Conservation (phyloP, 2,329 filamentous ascomycete genomes). For the Rhinocladiella similis region DNA sequence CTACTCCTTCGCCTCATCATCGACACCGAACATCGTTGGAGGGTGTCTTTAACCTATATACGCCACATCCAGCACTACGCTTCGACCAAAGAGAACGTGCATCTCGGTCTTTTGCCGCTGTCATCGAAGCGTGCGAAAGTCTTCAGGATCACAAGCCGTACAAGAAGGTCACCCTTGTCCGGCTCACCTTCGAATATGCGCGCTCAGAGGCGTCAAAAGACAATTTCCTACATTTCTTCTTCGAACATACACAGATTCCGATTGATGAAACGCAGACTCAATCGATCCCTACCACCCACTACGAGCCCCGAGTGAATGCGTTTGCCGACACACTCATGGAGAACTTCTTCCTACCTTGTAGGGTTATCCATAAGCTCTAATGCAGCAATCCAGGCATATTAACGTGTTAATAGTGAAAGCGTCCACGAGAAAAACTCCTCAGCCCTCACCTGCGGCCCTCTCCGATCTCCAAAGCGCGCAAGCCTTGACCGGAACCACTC, state of each 20-base stretch:
- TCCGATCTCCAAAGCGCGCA: constrained; percentile 12
- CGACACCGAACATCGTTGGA: constrained; percentile 6
- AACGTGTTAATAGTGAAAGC: constrained; percentile 18
- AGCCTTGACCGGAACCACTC: constrained; percentile 16
- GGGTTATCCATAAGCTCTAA: background rate
- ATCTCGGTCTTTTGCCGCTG: constrained; percentile 10
- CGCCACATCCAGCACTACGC: constrained; percentile 12
- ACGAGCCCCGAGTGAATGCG: constrained; percentile 11
- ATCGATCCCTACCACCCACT: constrained; percentile 3
- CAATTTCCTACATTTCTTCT: constrained; percentile 16
- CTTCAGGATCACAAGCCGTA: constrained; percentile 25
- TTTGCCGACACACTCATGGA: constrained; percentile 25
- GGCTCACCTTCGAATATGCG: constrained; percentile 25
- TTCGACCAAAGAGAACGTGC: constrained; percentile 14
- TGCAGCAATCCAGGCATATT: too few species aligned
- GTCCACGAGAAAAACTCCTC: constrained; percentile 21
- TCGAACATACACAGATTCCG: constrained; percentile 12
- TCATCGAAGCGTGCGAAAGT: constrained; percentile 26
- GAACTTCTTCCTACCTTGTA: constrained; percentile 27
- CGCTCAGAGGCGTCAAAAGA: constrained; percentile 19
- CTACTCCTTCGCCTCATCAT: constrained; percentile 8
- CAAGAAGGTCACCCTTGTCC: constrained; percentile 25
- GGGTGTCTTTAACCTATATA: constrained; percentile 3
- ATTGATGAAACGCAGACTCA: constrained; percentile 2
- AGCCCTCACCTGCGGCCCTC: constrained; percentile 18